phyloP scores from a whole-genome alignment of 768 basidiomycete genomes.

The Chalciporus pseudorubinellus region DNA sequence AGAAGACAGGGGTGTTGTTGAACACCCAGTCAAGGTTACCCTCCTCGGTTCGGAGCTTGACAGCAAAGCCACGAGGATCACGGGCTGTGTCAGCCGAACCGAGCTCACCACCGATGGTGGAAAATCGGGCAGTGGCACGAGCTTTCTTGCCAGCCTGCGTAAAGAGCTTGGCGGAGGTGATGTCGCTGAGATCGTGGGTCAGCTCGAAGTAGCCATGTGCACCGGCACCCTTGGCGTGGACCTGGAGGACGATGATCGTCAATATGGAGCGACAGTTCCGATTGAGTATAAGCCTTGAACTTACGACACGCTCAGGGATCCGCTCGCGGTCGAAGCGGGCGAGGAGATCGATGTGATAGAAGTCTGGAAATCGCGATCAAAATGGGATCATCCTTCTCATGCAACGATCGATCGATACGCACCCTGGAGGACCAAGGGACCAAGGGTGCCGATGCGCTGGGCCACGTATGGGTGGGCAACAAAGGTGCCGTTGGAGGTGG shows the following conservation, averaged over 20 bases:
- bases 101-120: slow-evolving; percentile 86
- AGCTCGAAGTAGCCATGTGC: slow-evolving; percentile 93
- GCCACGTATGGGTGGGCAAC: slow-evolving; percentile 73
- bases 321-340: slow-evolving; percentile 94
- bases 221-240: slow-evolving; percentile 90
- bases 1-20: slow-evolving; percentile 92
- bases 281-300: slow-evolving; percentile 28
- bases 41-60: slow-evolving; percentile 86
- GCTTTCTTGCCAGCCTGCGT: slow-evolving; percentile 64
- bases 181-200: slow-evolving; percentile 80
- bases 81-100: slow-evolving; percentile 90
- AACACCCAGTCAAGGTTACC: slow-evolving; percentile 93
- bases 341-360: slow-evolving; percentile 85
- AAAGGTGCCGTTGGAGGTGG: slow-evolving; percentile 82
- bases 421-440: slow-evolving; percentile 91
- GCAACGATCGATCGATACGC: slow-evolving; percentile 13
- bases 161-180: slow-evolving; percentile 72
- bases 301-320: slow-evolving; percentile 90
- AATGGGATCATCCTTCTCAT: background rate
- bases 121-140: slow-evolving; percentile 81
- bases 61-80: slow-evolving; percentile 90
- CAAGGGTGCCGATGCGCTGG: slow-evolving; percentile 69
- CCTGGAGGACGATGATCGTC: slow-evolving; percentile 41
- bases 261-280: slow-evolving; percentile 10
- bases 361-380: slow-evolving; percentile 50